A percentile compares a stretch with the other conserved stretches of the same genome.
phyloP scores from a whole-genome alignment of 306 rosid genomes.

The Cucurbita pepo region DNA sequence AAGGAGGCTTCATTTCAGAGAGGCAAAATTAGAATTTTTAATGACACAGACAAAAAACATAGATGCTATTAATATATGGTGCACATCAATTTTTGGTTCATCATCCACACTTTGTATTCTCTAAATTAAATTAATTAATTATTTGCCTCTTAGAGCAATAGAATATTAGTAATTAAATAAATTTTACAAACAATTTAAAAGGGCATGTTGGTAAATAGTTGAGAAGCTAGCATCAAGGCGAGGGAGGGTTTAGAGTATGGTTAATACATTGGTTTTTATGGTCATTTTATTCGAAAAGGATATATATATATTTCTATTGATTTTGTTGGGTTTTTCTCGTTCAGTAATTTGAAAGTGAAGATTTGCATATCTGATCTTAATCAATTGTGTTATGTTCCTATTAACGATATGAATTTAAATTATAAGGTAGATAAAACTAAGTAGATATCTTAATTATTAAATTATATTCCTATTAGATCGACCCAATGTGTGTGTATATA shows the following conservation, averaged over 20 bases:
- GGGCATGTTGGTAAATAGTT: neutral
- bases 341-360: neutral
- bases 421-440: no score
- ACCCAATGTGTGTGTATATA: no score
- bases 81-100: neutral
- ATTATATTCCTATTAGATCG: neutral
- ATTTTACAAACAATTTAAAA: neutral
- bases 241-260: neutral
- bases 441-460: neutral
- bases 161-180: neutral
- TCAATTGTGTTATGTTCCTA: no score
- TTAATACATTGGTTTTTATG: neutral
- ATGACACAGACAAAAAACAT: neutral
- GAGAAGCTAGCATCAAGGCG: neutral
- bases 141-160: no score
- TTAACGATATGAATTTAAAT: no score
- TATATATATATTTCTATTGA: no score
- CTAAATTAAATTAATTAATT: neutral
- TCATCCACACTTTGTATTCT: neutral
- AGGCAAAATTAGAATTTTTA: neutral
- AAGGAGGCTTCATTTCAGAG: constrained; percentile 40
- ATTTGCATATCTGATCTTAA: neutral
- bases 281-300: neutral
- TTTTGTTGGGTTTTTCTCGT: neutral
- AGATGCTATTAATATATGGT: neutral